phyloP scores from a whole-genome alignment of 1,284 basidiomycete species.

The Tylopilus sp. region DNA sequence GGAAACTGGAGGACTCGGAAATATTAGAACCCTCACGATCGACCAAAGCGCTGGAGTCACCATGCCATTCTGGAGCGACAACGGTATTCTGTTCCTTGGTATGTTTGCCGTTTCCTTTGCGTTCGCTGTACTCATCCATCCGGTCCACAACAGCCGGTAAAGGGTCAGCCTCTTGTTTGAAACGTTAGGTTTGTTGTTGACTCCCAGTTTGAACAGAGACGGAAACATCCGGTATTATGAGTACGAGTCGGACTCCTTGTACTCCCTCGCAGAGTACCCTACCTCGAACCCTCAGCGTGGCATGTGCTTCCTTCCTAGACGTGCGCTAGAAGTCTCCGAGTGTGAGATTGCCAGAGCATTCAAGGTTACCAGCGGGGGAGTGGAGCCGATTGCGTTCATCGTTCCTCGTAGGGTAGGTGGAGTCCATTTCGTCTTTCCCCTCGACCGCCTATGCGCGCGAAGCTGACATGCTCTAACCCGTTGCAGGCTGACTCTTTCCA shows the following conservation, averaged over 20 bases:
- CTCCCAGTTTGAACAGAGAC: conserved; percentile 49
- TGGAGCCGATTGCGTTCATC: conserved; percentile 92
- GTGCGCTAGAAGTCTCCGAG: conserved; percentile 82
- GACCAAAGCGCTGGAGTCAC: conserved; percentile 91
- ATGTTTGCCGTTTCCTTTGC: conserved; percentile 19
- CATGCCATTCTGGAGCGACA: conserved; percentile 98
- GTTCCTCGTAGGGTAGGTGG: conserved; percentile 79
- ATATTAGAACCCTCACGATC: conserved; percentile 72
- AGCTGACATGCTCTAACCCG: background rate
- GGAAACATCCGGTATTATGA: conserved; percentile 97
- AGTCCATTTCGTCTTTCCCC: background rate
- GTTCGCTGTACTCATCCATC: background rate
- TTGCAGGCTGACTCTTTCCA: conserved; percentile 80
- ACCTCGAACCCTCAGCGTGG: conserved; percentile 91
- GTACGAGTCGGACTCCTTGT: conserved; percentile 83
- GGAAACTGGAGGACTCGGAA: conserved; percentile 73
- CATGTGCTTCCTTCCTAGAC: conserved; percentile 92
- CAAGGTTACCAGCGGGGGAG: conserved; percentile 74
- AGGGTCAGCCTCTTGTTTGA: conserved; percentile 45
- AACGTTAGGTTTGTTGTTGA: conserved; percentile 21
- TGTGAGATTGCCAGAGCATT: conserved; percentile 96
- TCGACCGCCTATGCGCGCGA: background rate
- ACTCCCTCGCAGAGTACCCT: conserved; percentile 84
- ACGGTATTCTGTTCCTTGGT: conserved; percentile 91
- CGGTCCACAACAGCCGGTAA: conserved; percentile 56